phyloP scores from a whole-genome alignment of 352 stramenopile genomes.

The Pythium inflatum region DNA sequence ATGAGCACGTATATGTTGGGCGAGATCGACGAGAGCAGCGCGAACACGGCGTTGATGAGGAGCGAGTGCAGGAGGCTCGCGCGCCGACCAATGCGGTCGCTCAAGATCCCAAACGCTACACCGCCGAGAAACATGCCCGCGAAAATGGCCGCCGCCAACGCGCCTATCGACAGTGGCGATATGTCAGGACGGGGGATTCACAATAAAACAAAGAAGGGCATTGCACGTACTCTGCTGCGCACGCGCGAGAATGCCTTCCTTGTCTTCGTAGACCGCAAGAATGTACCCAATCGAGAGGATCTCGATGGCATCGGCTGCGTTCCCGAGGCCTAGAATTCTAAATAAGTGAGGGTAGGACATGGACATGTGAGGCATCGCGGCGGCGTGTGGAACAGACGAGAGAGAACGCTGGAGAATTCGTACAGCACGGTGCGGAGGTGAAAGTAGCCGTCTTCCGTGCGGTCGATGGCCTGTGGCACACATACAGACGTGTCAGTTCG shows the following conservation, averaged over 20 bases:
- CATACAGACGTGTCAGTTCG: not conserved
- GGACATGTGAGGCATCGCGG: no score
- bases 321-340: conserved; percentile 81
- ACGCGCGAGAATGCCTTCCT: conserved; percentile 58
- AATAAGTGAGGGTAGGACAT: no score
- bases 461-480: conserved; percentile 50
- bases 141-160: conserved; percentile 87
- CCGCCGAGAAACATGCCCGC: conserved; percentile 91
- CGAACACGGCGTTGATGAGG: conserved; percentile 80
- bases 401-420: conserved; percentile 4
- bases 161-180: conserved; percentile 50
- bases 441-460: conserved; percentile 66
- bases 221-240: conserved; percentile 51
- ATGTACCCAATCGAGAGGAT: conserved; percentile 93
- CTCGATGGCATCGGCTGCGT: conserved; percentile 90
- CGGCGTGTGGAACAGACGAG: no score
- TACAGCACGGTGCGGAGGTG: conserved; percentile 71
- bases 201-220: not conserved
- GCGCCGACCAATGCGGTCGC: conserved; percentile 78
- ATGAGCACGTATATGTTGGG: conserved; percentile 72
- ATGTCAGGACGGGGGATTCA: no score
- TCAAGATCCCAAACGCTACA: conserved; percentile 71
- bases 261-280: conserved; percentile 81
- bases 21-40: conserved; percentile 69
- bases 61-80: conserved; percentile 77